phyloP scores from a whole-genome alignment of 1,284 basidiomycete species.

The Fomitiporia mediterranea region DNA sequence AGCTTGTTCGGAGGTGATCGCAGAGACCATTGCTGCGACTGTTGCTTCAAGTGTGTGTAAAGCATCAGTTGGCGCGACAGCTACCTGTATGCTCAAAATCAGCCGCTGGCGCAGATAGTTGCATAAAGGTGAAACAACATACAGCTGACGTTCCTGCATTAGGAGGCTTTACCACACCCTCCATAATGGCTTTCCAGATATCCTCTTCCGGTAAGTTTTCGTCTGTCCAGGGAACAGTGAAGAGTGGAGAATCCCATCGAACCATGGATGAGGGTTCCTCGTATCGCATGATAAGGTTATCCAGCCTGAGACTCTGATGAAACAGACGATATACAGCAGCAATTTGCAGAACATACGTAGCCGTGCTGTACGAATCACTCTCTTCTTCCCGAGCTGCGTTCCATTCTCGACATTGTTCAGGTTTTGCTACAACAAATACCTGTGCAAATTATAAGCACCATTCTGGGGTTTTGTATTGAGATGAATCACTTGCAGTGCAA shows the following conservation, averaged over 20 bases:
- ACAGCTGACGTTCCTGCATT: constrained; percentile 84
- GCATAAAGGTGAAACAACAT: constrained; percentile 28
- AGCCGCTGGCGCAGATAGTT: constrained; percentile 10
- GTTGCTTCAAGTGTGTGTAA: constrained; percentile 75
- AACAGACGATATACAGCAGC: not conserved
- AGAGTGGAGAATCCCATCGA: constrained; percentile 94
- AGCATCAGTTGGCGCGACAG: constrained; percentile 78
- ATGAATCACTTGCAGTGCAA: constrained; percentile 77
- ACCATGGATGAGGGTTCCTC: constrained; percentile 98
- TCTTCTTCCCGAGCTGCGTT: constrained; percentile 53
- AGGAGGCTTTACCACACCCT: constrained; percentile 78
- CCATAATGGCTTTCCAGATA: constrained; percentile 81
- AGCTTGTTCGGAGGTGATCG: constrained; percentile 59
- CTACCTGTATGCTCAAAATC: constrained; percentile 41
- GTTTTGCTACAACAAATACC: constrained; percentile 75
- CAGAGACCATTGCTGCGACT: constrained; percentile 60
- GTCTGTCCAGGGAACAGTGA: constrained; percentile 79
- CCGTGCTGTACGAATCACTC: constrained; percentile 50
- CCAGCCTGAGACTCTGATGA: constrained; percentile 52
- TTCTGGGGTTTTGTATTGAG: not conserved
- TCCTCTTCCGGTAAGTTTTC: constrained; percentile 61
- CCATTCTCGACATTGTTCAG: constrained; percentile 77
- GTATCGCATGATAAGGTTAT: constrained; percentile 85
- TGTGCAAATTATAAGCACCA: constrained; percentile 31
- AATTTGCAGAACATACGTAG: constrained; percentile 56